Percentiles rank a stretch among this genome's conserved stretches.
phyloP scores from a whole-genome alignment of 176 grass and related monocot genomes.

The Alloteropsis semialata region DNA sequence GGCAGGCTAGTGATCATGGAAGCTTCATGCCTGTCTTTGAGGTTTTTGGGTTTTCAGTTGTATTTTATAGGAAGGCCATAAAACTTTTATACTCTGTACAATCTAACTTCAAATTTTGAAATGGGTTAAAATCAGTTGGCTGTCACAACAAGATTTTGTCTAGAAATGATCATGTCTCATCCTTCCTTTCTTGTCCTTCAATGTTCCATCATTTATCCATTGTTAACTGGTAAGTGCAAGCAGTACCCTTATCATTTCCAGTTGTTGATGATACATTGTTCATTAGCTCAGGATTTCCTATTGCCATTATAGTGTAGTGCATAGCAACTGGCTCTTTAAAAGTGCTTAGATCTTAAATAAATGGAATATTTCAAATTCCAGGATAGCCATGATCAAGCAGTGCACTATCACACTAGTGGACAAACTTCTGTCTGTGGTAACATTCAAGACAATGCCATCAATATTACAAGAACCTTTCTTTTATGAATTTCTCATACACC shows the following conservation, averaged over 20 bases:
- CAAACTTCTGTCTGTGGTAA: constrained; percentile 32
- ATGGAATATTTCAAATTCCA: constrained; percentile 44
- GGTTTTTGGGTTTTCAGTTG: constrained; percentile 17
- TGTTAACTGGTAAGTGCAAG: constrained; percentile 20
- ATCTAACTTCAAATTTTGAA: constrained; percentile 38
- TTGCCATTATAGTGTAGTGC: not conserved
- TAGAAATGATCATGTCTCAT: not conserved
- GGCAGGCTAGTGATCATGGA: constrained; percentile 8
- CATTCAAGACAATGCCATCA: not conserved
- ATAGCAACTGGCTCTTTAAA: constrained; percentile 16
- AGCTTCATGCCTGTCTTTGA: constrained; percentile 4
- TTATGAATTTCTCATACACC: not conserved
- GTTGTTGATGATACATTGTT: not conserved
- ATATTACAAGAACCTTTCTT: not conserved
- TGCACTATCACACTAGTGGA: constrained; percentile 25
- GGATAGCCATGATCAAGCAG: constrained; percentile 42
- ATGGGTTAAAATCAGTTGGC: constrained; percentile 20
- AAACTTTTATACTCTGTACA: constrained; percentile 25
- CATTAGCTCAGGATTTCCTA: not conserved
- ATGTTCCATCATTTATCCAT: not conserved
- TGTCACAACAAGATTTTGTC: constrained; percentile 21
- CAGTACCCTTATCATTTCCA: not conserved
- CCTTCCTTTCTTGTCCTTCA: not conserved
- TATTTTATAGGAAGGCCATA: constrained; percentile 27
- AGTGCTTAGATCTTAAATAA: constrained; percentile 44